phyloP scores from a whole-genome alignment of 2,329 filamentous ascomycete genomes.

The Ceratocystis cubensis region DNA sequence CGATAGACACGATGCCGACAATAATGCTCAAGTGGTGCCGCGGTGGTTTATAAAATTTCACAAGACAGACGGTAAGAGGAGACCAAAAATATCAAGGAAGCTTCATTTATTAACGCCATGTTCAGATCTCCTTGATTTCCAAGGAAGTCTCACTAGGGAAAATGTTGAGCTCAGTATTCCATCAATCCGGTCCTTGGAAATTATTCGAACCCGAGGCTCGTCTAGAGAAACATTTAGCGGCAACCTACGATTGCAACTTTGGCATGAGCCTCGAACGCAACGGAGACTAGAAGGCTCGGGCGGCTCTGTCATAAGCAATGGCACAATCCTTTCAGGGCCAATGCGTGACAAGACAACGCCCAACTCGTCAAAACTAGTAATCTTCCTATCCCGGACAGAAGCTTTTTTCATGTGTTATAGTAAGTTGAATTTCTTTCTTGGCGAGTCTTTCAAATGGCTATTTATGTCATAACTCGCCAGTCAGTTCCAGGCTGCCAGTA shows the following conservation, averaged over 20 bases:
- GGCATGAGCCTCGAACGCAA: slow-evolving; percentile 1
- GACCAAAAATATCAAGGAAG: neutral
- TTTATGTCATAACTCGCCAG: neutral
- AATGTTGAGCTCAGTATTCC: slow-evolving; percentile 11
- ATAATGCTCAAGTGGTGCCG: neutral
- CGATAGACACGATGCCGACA: neutral
- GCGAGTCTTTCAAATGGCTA: neutral
- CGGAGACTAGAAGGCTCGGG: neutral
- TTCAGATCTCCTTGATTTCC: slow-evolving; percentile 11
- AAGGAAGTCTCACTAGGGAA: slow-evolving; percentile 13
- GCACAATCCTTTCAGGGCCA: neutral
- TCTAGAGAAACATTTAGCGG: slow-evolving; percentile 7
- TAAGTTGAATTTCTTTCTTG: slow-evolving; percentile 5
- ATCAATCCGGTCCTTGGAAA: slow-evolving; percentile 10
- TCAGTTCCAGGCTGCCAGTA: neutral
- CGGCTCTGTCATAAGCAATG: slow-evolving; percentile 5
- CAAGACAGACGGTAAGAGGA: neutral
- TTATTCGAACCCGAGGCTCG: neutral
- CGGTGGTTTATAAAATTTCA: slow-evolving; percentile 11
- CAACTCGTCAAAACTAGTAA: slow-evolving; percentile 9
- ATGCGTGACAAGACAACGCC: neutral
- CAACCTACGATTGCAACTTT: slow-evolving; percentile 12
- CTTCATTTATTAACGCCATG: neutral
- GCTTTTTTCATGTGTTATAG: slow-evolving; percentile 11
- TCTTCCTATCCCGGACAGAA: slow-evolving; percentile 5